phyloP scores from a whole-genome alignment of 352 stramenopile species.

The Pythium pectinolyticum region DNA sequence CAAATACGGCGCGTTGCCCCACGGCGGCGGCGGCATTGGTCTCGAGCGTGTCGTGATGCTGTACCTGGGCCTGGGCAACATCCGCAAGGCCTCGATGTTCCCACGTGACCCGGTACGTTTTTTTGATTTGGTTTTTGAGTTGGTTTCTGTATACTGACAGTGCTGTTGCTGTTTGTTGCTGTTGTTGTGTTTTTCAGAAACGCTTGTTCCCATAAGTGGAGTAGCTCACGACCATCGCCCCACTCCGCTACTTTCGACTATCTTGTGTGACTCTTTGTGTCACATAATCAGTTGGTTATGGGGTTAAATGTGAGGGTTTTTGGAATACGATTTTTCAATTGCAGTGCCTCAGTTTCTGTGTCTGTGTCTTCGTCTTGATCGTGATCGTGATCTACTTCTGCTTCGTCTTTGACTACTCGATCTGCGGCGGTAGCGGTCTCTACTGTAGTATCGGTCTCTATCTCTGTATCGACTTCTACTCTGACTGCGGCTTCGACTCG shows the following conservation, averaged over 20 bases:
- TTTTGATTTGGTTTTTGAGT: background rate
- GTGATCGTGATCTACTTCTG: no score
- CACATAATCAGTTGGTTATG: no score
- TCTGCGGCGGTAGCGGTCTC: no score
- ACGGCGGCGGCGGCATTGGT: constrained; percentile 98
- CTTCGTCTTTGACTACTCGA: no score
- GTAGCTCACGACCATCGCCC: no score
- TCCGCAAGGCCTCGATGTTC: constrained; percentile 99
- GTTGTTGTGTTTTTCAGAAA: constrained; percentile 30
- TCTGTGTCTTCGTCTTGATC: background rate
- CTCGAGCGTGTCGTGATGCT: constrained; percentile 99
- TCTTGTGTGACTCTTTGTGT: no score
- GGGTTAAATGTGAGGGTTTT: no score
- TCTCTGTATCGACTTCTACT: background rate
- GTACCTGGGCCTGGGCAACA: constrained; percentile 98
- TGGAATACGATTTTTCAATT: background rate
- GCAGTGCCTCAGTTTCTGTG: background rate
- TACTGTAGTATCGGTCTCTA: background rate
- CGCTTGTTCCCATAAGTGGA: constrained; percentile 69
- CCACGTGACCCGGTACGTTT: constrained; percentile 92
- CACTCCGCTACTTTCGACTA: no score
- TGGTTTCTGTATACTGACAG: background rate
- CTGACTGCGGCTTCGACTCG: background rate
- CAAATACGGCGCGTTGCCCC: constrained; percentile 96
- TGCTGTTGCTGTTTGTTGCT: constrained; percentile 11